Conservation (phyloP, 2,329 filamentous ascomycete species). For the Diaporthe longicolla region DNA sequence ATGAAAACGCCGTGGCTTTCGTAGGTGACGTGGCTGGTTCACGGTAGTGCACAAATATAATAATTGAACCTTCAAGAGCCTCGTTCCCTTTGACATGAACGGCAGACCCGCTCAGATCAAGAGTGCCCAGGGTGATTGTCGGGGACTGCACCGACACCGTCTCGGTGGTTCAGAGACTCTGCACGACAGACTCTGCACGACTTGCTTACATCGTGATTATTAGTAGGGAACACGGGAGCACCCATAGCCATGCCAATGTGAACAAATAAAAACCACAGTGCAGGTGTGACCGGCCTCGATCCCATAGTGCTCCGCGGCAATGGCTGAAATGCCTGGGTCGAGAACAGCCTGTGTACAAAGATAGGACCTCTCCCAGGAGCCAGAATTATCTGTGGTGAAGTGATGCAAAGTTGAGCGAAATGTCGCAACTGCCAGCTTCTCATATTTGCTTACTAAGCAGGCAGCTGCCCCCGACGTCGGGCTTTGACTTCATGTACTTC, state of each 20-base stretch:
- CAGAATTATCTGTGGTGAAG: background rate
- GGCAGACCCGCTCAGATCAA: background rate
- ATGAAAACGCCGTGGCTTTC: no score
- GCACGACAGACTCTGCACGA: no score
- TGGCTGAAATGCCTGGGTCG: no score
- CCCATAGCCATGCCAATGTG: no score
- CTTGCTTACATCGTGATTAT: no score
- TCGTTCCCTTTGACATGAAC: background rate
- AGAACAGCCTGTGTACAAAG: no score
- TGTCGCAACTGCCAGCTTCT: slow-evolving; percentile 14
- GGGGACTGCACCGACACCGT: no score
- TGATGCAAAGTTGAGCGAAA: background rate
- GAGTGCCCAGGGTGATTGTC: background rate
- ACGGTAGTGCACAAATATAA: background rate
- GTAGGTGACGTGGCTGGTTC: background rate
- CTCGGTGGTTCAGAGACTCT: no score
- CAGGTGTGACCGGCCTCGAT: no score
- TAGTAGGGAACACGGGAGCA: no score
- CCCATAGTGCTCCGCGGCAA: no score
- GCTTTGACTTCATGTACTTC: background rate
- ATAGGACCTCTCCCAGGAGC: background rate
- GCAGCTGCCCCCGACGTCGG: slow-evolving; percentile 3
- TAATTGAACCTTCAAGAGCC: background rate
- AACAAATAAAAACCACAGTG: no score
- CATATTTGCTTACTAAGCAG: slow-evolving; percentile 8